phyloP scores from a whole-genome alignment of 2,329 filamentous ascomycete species.

The Xylariaceae sp. region DNA sequence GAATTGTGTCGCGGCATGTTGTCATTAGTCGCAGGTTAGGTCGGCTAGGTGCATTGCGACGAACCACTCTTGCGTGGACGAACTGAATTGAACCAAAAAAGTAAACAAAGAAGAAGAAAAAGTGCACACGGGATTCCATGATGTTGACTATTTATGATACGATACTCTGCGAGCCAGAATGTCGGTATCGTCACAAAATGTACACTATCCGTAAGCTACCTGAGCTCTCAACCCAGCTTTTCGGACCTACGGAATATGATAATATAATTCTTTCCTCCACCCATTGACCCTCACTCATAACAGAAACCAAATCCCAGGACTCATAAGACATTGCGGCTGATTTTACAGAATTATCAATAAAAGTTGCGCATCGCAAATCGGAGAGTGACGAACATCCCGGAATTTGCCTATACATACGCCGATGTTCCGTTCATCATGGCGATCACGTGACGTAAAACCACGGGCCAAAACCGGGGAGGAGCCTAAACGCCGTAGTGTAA shows the following conservation, averaged over 20 bases:
- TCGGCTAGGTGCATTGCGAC: conserved; percentile 23
- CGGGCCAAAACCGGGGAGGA: conserved; percentile 6
- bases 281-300: not conserved
- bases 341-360: not conserved
- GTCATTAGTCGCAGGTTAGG: conserved; percentile 1
- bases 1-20: not conserved
- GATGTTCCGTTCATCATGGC: not conserved
- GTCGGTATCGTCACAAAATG: conserved; percentile 12
- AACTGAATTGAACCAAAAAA: not conserved
- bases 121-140: conserved; percentile 1
- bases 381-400: not conserved
- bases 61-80: conserved; percentile 13
- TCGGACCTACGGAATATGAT: not conserved
- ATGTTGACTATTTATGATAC: conserved; percentile 9
- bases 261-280: not conserved
- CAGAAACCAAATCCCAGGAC: not conserved
- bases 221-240: not conserved
- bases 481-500: conserved; percentile 25
- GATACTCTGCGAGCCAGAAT: conserved; percentile 25
- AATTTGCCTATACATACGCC: not conserved
- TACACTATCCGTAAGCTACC: conserved; percentile 6
- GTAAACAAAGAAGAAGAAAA: not conserved
- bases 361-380: not conserved
- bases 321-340: not conserved
- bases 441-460: conserved; percentile 26